Conservation (phyloP, 208 protist species). For the Willaertia magna region DNA sequence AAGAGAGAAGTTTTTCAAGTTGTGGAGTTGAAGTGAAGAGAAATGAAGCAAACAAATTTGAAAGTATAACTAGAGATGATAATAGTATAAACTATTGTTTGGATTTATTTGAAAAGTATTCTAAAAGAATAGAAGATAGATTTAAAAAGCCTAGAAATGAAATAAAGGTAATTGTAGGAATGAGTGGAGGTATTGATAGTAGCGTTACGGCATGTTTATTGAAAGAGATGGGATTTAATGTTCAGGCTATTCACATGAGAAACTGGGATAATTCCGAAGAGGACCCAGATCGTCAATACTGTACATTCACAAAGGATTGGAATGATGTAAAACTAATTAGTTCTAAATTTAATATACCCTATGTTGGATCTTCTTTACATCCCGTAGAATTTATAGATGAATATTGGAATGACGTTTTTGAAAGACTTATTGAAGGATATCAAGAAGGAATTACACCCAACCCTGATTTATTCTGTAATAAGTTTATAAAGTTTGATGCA, state of each 20-base stretch:
- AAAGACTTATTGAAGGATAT: constrained; percentile 31
- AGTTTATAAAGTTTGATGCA: constrained; percentile 47
- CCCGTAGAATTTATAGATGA: constrained; percentile 43
- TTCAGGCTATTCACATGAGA: constrained; percentile 1
- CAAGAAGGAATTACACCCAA: constrained; percentile 45
- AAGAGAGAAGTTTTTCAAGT: too few relatives aligned
- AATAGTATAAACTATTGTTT: too few relatives aligned
- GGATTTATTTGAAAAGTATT: too few relatives aligned
- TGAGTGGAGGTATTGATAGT: constrained; percentile 35
- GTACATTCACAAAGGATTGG: constrained; percentile 1
- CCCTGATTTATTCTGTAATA: constrained; percentile 51
- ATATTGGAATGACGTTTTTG: constrained; percentile 56
- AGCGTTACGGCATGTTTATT: constrained; percentile 25
- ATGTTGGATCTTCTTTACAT: not conserved
- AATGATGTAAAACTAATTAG: constrained; percentile 21
- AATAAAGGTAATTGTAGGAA: constrained; percentile 7
- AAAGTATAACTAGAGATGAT: too few relatives aligned
- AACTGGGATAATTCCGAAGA: not conserved
- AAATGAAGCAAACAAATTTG: too few relatives aligned
- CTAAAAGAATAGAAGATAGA: not conserved
- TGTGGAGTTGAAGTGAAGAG: too few relatives aligned
- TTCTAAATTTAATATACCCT: constrained; percentile 12
- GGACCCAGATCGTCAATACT: not conserved
- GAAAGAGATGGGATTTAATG: constrained; percentile 19
- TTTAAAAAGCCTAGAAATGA: not conserved